Base-by-base conservation (phyloP, 2,329 filamentous ascomycete species). In the Nigrograna mackinnonii region DNA sequence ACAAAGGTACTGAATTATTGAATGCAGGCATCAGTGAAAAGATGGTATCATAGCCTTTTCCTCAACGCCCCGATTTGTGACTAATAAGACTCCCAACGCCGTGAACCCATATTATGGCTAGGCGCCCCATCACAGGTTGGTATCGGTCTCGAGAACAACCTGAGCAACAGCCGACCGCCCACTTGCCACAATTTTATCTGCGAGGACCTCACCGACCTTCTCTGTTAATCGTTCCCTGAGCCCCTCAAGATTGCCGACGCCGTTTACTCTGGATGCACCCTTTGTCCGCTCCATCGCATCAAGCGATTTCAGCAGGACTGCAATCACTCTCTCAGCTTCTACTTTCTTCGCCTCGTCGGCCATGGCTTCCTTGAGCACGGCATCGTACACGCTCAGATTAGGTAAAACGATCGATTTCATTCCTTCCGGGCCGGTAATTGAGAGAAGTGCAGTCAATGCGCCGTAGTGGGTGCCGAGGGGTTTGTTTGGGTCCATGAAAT, bases 381-480 rank as follows among this genome's bases (percentile, higher is more conserved):
- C 75, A 37, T 86, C 82, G 58, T 85, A 89, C 0, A 79, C 74
- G 43, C 77, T 79, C 18, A 88, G 70, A 50, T 87, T 88, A 1
- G 85, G 85, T 16, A 89, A 55, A 31, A 89, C 76, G 4, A 88
- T 71, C 34, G 80, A 77, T 16, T 80, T 74, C n/a, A 87, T 76
- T 17, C 82, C 80, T 46, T 86, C 83, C 1, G 76, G 60, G 7
- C 85, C 91, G 19, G 91, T 90, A 18, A 95, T 85, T 2, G 86
- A 83, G 2, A 86, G 79, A 3, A 99, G 75, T 1, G 91, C 92
- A 21, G 85, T 80, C 17, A 99, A 79, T 5, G 92, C 90, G 33
- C 94, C 94, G 64, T 94, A 99, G 59, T 96, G 89, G 1, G 92
- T 86, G 2, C 88, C 84, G 0, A 91, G 81, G 0, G 91, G 85